These are phyloP conservation scores for Fusarium sp. DNA, from an alignment of 2,329 filamentous ascomycete species.

Conservation along the genomic window DNA sequence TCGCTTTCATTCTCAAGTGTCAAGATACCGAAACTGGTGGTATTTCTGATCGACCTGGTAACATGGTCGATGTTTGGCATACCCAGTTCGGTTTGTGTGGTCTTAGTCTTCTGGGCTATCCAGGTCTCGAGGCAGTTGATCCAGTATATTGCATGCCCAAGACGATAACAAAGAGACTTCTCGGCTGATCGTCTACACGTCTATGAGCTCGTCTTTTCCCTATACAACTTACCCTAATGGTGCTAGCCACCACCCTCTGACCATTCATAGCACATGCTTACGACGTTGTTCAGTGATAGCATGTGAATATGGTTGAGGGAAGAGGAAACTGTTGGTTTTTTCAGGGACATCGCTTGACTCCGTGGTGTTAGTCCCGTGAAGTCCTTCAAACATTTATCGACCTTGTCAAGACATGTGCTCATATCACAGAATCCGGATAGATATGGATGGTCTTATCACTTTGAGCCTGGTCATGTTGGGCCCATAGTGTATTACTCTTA, in stretches of 20 bases:
- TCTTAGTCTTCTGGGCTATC: slow-evolving; percentile 82
- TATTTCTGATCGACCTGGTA: slow-evolving; percentile 87
- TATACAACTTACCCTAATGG: not conserved
- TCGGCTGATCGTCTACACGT: slow-evolving; percentile 48
- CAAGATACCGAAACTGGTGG: slow-evolving; percentile 89
- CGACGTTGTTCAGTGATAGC: slow-evolving; percentile 57
- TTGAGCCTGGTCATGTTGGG: not conserved
- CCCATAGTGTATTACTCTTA: not conserved
- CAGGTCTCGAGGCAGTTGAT: slow-evolving; percentile 82
- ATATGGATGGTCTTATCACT: not conserved
- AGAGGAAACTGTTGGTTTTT: slow-evolving; percentile 53
- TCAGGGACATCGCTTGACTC: slow-evolving; percentile 39
- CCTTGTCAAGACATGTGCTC: not conserved
- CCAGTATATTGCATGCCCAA: slow-evolving; percentile 88
- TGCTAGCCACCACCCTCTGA: slow-evolving; percentile 58
- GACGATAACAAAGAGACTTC: slow-evolving; percentile 67
- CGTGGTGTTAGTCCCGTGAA: slow-evolving; percentile 42
- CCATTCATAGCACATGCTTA: slow-evolving; percentile 75
- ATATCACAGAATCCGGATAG: not conserved
- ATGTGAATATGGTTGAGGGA: slow-evolving; percentile 77
- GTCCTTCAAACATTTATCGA: slow-evolving; percentile 39
- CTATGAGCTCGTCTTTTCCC: not conserved
- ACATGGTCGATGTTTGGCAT: slow-evolving; percentile 98
- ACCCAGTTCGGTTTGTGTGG: slow-evolving; percentile 90
- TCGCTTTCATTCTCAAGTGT: slow-evolving; percentile 83